Evolutionary conservation across 805 yeast genomes (phyloP), one percentile per base, ranked within the genome.

Genomic region (Scheffersomyces ergatensis): DNA sequence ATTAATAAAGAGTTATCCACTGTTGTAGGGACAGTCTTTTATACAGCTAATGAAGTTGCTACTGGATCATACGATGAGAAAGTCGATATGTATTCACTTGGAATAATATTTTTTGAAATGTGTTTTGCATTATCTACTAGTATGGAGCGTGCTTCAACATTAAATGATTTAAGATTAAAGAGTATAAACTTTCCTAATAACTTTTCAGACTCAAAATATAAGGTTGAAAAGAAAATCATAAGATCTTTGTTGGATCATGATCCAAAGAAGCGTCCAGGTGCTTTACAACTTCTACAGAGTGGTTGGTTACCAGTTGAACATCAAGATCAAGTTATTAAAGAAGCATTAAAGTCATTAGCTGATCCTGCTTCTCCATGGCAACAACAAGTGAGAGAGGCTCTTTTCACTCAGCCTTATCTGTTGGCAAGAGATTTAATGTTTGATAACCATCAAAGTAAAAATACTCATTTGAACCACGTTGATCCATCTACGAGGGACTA

Each of bases 91-190:
- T 93, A 89, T 58, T 89, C 99, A 0, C 65, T 93, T 31, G 99
- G 99, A 3, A 80, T 93, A 26, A 93, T 93, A 1, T 89, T 93
- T 56, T 93, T 93, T 59, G 99, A 93, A 58, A 93, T 93, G 99
- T 77, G 89, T 21, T 89, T 82, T 57, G 73, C 83, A 1, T 72
- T 92, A 52, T 72, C 74, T n/a, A 93, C 99, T 0, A 90, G 89
- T 2, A 93, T 93, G 97, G 99, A 93, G 58, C 74, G 99, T 38
- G 89, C 85, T 9, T 72, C 75, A 35, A 86, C 81, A 6, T 63
- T 93, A n/a, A 76, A 80, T 44, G 70, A 76, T 18, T 61, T 92
- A 39, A 70, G 99, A 40, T 58, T 71, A 1, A 60, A 78, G 0
- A 57, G 73, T 0, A 74, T 89, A 12, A 76, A 75, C 4, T 85